Evolutionary conservation across 176 grass and related monocot species (phyloP).

Genomic region (Avena atlantica): DNA sequence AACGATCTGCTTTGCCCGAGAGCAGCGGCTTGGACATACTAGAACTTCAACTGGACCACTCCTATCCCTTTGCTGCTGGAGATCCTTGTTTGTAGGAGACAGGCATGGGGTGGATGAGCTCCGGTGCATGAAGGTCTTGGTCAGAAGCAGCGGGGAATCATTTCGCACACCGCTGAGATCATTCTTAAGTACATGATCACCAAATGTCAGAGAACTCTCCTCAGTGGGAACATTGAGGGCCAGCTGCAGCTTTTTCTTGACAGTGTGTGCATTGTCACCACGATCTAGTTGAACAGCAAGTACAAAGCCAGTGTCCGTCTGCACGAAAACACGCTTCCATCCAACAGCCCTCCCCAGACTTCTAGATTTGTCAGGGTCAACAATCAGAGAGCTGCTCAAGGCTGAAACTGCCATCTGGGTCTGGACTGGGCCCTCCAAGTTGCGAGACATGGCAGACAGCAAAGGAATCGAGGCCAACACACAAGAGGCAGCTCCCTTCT

Average conservation of each 20-base stretch:
- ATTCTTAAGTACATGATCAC: constrained; percentile 70
- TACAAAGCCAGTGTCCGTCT: constrained; percentile 68
- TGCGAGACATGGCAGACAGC: constrained; percentile 52
- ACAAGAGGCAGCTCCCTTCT: constrained; percentile 35
- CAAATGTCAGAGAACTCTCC: constrained; percentile 71
- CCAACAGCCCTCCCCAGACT: constrained; percentile 37
- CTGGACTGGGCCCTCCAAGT: constrained; percentile 71
- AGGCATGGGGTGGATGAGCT: constrained; percentile 82
- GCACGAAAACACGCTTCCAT: constrained; percentile 75
- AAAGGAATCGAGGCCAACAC: constrained; percentile 16
- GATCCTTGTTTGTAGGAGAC: constrained; percentile 59
- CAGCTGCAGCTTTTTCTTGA: constrained; percentile 73
- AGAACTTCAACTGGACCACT: constrained; percentile 67
- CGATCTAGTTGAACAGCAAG: constrained; percentile 65
- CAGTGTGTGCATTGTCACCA: constrained; percentile 69
- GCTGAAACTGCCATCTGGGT: constrained; percentile 74
- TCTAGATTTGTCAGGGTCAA: constrained; percentile 47
- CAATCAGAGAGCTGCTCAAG: constrained; percentile 53
- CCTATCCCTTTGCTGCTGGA: constrained; percentile 62
- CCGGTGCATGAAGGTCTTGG: constrained; percentile 69
- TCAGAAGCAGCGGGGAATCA: constrained; percentile 70
- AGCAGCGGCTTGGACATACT: constrained; percentile 54
- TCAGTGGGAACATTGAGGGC: constrained; percentile 73
- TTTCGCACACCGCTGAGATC: constrained; percentile 74
- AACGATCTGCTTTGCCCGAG: constrained; percentile 59